Conservation (phyloP, 306 rosid genomes). For the Medicago truncatula region DNA sequence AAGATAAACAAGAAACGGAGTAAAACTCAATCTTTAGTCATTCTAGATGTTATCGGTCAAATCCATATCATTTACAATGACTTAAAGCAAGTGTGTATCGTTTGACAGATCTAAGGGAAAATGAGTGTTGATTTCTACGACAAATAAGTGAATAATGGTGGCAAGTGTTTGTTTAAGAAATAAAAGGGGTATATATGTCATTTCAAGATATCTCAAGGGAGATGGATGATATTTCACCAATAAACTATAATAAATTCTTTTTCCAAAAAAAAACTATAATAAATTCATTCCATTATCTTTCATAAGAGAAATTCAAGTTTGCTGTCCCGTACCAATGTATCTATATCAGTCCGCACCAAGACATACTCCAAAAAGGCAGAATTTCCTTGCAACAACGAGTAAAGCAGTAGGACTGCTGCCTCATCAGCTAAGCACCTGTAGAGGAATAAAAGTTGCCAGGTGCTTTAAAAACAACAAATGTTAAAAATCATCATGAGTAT, state of each 20-base stretch:
- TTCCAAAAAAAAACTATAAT: conserved; percentile 18
- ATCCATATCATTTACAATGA: conserved; percentile 27
- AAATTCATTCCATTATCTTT: conserved; percentile 28
- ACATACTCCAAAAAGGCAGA: conserved; percentile 92
- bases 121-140: neutral
- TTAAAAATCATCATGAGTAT: conserved; percentile 27
- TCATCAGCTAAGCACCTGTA: conserved; percentile 92
- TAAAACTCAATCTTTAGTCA: conserved; percentile 23
- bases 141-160: neutral
- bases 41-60: conserved; percentile 24
- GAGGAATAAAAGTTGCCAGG: conserved; percentile 35
- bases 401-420: conserved; percentile 90
- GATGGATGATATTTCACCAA: neutral
- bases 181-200: neutral
- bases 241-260: conserved; percentile 20
- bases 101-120: neutral
- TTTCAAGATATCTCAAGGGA: neutral
- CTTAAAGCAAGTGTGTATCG: conserved; percentile 11
- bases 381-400: conserved; percentile 94
- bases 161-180: neutral
- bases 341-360: conserved; percentile 98
- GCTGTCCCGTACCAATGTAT: conserved; percentile 80
- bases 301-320: conserved; percentile 41
- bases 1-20: conserved; percentile 36
- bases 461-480: neutral